Base-by-base conservation (phyloP, 202 grass and related monocot species). In the Zoysia matrella region DNA sequence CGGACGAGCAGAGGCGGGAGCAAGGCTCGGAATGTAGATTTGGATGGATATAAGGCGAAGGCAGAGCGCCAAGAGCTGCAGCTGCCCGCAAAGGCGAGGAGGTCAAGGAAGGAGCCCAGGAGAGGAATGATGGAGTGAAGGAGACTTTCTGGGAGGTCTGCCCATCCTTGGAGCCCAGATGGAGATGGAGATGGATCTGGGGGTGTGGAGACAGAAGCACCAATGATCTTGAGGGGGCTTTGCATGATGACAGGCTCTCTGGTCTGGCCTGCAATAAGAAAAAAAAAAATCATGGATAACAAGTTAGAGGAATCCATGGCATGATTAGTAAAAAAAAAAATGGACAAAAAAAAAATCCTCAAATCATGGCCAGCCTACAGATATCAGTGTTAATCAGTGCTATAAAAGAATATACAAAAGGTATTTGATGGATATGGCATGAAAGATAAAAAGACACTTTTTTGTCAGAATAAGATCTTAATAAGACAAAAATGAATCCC, bases 51-150 rank as follows among this genome's bases (percentile, higher is more conserved):
- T 8, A 73, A 80, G 14, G 52, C 45, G 60, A 74, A 71, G 45
- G 75, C 42, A 18, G 45, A 39, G 40, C 53, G 86, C 93, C 93
- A 97, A 72, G 90, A 74, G 41, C 67, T 71, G 65, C 90, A 93
- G 12, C 80, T 83, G 8, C 52, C 49, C 2, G 88, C 36, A 0
- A 89, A 90, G 53, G 78, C 75, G 7, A 91, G 72, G 41, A 91
- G 80, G 8, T 92, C 83, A 1, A 49, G 71, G 47, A 82, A 75
- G 50, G 79, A 82, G 4, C 11, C 47, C 45, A 47, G 57, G 22
- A 70, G 49, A 65, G 58, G 0, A 72, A 83, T 3, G 11, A 89
- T 84, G 47, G 84, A 78, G 6, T 80, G 74, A 82, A 97, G 84
- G 11, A 97, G 66, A 2, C 11, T 60, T 57, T 85, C 71, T 44